Conservation (phyloP, 164 flowering plant species). For the Litsea cubeba region DNA sequence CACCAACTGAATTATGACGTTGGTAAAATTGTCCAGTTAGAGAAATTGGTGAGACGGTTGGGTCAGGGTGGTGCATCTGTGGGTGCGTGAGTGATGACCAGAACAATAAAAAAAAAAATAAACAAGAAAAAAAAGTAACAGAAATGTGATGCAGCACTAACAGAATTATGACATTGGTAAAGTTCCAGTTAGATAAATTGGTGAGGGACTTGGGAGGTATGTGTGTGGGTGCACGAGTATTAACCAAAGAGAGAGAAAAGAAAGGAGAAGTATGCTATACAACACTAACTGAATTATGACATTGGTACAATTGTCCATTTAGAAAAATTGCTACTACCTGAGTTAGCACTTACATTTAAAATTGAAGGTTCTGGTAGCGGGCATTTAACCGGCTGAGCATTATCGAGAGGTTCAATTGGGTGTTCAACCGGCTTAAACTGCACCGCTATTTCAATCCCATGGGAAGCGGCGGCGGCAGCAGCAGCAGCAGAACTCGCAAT, state of each 20-base stretch:
- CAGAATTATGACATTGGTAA: neutral
- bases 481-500: slow-evolving; percentile 20
- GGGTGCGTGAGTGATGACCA: no score
- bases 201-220: no score
- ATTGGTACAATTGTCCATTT: neutral
- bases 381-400: slow-evolving; percentile 78
- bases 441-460: slow-evolving; percentile 73
- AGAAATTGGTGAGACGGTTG: neutral
- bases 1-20: no score
- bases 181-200: neutral
- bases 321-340: neutral
- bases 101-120: no score
- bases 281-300: no score
- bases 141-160: no score
- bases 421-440: slow-evolving; percentile 94
- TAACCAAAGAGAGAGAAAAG: no score
- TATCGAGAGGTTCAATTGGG: slow-evolving; percentile 78
- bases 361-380: slow-evolving; percentile 95
- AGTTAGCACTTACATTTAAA: slow-evolving; percentile 61
- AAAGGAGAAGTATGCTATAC: no score
- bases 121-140: no score
- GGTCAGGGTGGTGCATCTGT: no score
- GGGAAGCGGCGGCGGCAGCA: slow-evolving; percentile 22
- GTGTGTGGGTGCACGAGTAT: no score
- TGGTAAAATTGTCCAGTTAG: neutral